Evolutionary conservation across 2,329 filamentous ascomycete species (phyloP), one percentile per base, ranked within the genome.

Genomic region (Pseudonectria buxi): DNA sequence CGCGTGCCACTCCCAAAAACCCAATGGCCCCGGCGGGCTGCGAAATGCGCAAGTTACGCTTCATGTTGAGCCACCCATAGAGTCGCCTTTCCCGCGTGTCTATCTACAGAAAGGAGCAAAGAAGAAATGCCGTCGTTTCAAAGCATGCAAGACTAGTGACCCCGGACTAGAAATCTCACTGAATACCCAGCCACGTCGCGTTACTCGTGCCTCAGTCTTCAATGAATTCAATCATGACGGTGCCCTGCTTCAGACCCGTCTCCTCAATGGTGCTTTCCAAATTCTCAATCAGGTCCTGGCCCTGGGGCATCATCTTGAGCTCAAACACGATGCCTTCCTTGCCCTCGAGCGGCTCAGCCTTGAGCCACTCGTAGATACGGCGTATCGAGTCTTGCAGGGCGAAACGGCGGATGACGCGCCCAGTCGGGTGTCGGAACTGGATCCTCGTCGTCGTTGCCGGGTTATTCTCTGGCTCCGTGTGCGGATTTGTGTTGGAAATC

Each of bases 321-420:
- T 96, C 90, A 62, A 98, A 98, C 43, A 78, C 74, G 10, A 83
- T 62, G 0, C 83, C 86, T 22, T 76, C 74, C 60, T 87, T 90
- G 50, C 83, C 87, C 47, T 89, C 83, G 32, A 94, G 62, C 2
- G 88, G 86, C 40, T 83, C 79, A 1, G 89, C 83, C 66, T 96
- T 98, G 46, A 98, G 78, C 87, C 89, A 98, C 65, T 98, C 92
- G 61, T 90, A 98, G 30, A 98, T 80, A 10, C 86, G 78, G 36
- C 78, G 74, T 10, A 98, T 88, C 1, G 75, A 69, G 39, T 98
- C 92, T 11, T 75, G 61, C 4, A 89, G 62, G 9, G 71, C 68
- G 62, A 98, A 98, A n/a, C 86, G 78, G 22, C 88, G 81, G 40
- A 98, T 89, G 9, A 95, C 75, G 13, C 90, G 80, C 2, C 88